Evolutionary conservation across 139 green algal genomes (phyloP), one percentile per base, ranked within the genome.

Genomic region (Chlamydomonas sphaeroides): DNA sequence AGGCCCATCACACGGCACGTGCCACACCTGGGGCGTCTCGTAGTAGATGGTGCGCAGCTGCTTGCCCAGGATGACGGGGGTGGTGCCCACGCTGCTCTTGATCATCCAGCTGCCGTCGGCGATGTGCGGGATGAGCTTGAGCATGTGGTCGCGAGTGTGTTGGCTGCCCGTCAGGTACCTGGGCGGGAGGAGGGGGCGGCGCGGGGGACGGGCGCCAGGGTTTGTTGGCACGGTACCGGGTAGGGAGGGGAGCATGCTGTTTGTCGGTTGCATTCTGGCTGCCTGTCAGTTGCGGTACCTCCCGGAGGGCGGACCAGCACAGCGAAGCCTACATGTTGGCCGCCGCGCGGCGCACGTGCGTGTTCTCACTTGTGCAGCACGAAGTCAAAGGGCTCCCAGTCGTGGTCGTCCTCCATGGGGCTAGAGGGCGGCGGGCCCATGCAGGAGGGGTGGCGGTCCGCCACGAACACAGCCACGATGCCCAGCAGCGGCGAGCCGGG

Each of bases 111-210:
- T 85, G 65, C 89, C 91, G 36, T 91, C 78, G 11, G 88, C 86
- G 49, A 94, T 89, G 83, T 89, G 86, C 0, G 91, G 91, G 62
- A 94, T 93, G 66, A 94, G 88, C 87, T 94, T 94, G 71, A 94
- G 86, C 88, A 89, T 91, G 42, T 82, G 83, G 72, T 88, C 90
- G 73, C 91, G 88, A 7, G 63, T 79, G 23, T 77, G 65, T 17
- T 79, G 73, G 38, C 61, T 71, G 53, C 87, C 90, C 35, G 77
- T 78, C 42, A 91, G 75, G 87, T 91, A 94, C 72, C 90, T 89
- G 73, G 48, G 69, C 33, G 5, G 53, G 53, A 6, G 15, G 73
- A n/a, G 69, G 33, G 26, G 30, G 57, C 53, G 53, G 42, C 38
- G 32, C 17, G 23, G 8, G 63, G 32, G 21, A 21, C 14, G 30